Evolutionary conservation across 441 rosid genomes (phyloP), one percentile per base, ranked within the genome.

Genomic region (Mallotus japonicus): DNA sequence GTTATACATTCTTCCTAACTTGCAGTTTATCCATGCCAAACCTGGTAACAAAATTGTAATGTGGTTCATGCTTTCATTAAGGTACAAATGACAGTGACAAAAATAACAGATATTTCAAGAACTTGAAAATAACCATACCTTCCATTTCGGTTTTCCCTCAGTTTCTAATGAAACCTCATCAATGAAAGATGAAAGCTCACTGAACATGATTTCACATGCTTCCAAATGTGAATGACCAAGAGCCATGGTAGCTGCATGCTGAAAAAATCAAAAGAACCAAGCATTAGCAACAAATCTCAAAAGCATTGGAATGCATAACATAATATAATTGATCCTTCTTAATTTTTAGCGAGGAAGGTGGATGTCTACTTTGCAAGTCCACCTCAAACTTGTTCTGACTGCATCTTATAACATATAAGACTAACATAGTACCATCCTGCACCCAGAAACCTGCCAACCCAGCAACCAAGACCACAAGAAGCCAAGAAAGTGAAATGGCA

Each of bases 201-300:
- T 83, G 75, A 93, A 94, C 98, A 96, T 96, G 67, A 87, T 87
- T 85, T 96, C 98, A 79, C 99, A 96, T 55, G 97, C 92, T 85
- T 96, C 99, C 82, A 96, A 86, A 84, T 92, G 99, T 40, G 99
- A 93, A 83, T 89, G 97, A 66, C 99, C 99, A 16, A 96, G 99
- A 72, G 98, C 98, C 97, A 92, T 89, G 74, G 98, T 92, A 62
- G 98, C 98, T 73, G 97, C 96, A 84, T 92, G 93, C 99, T 96
- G 77, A 81, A 83, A 51, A 72, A 55, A 60, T n/a, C 44, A 81
- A 70, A 73, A 62, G 69, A 75, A 79, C 44, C 73, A 80, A 65
- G 72, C 73, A 79, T 51, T 53, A 59, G 65, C 46, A 73, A 74
- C 55, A 81, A 34, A 69, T 65, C 22, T 57, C 22, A 37, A 71